Base-by-base conservation (phyloP, 306 rosid species). In the Cucurbita moschata region DNA sequence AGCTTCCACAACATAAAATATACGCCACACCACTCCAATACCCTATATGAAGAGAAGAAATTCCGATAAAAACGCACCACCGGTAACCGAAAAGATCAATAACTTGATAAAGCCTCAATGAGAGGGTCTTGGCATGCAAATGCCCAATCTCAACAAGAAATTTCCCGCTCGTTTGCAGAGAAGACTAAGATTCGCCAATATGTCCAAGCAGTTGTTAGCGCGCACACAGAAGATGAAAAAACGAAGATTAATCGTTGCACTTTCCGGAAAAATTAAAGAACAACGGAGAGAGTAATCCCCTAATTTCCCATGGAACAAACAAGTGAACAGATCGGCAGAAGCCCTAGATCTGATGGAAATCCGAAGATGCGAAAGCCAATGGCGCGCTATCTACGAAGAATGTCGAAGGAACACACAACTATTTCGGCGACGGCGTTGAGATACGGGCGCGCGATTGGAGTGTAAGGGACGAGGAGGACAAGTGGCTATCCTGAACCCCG, bases 401-500 rank as follows among this genome's bases (percentile, higher is more conserved):
- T 18, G 58, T 72, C 42, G 77, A 73, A 58, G 30, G 53, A 35
- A 73, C 46, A 47, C 26, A 35, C 16, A 74, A 44, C 77, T 44
- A 10, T 57, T 59, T 74, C 70, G 39, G n/a, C 23, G 77, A 56
- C 70, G 58, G 77, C 77, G 70, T 15, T 44, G 70, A 74, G 65
- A 44, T 55, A 57, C 49, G 51, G 74, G 55, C 50, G 77, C 77
- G 69, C 69, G 68, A 59, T 43, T 44, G 66, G 66, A 40, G 50
- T 40, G 64, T 37, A 72, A 16, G 51, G 50, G 8, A 52, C 55
- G 54, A 5, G 72, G 54, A n/a, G 71, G 35, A 42, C 71, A 64
- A n/a, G 52, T n/a, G 8, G 71, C 47, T 62, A 37, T 23, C 38
- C 42, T 13, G 8, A 12, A 67, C 55, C 72, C 30, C 54, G 4